Evolutionary conservation across 352 stramenopile genomes (phyloP), one percentile per base, ranked within the genome.

Genomic region (Aphanomyces stellatus): DNA sequence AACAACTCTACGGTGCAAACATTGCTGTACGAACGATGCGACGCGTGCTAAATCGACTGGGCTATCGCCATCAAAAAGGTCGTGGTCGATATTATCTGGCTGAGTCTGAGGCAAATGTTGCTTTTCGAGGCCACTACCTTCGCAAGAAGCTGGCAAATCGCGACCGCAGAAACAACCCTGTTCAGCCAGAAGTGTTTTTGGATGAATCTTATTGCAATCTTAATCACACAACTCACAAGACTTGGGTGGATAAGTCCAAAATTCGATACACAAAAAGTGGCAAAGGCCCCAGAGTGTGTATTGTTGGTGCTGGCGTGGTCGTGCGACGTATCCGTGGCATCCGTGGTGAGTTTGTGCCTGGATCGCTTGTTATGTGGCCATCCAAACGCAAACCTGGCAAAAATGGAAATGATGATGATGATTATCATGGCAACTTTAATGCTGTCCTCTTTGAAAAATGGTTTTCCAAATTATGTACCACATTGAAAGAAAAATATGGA

Each of bases 151-250:
- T 53, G 13, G 22, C 13, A 17, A 53, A 53, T 53, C 51, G 51
- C 30, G 22, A 13, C 6, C 25, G 6, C 5, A 19, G 7, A n/a
- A 60, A 27, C 28, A 41, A 15, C 8, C 51, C 65, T 19, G 34
- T 70, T n/a, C 43, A 3, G 0, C 60, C 65, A 15, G 65, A 72
- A 34, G 60, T 68, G 3, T 74, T 69, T n/a, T 40, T 72, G 3
- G 60, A 74, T 24, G 70, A 74, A 37, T 72, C 64, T 8, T 70
- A 69, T 49, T 61, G 59, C 48, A 74, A 74, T 49, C 30, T 69
- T 53, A 61, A 74, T 40, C 49, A 69, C 27, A 41, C 61, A 40
- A 41, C 69, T 6, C 51, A 51, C 2, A 72, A 72, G 24, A 65
- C 62, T 19, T 62, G 51, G 51, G 33, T 63, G 11, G 22, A 55